These are phyloP conservation scores for Gracilaria gracilis DNA, from an alignment of 23 red algal species.

Conservation along the genomic window DNA sequence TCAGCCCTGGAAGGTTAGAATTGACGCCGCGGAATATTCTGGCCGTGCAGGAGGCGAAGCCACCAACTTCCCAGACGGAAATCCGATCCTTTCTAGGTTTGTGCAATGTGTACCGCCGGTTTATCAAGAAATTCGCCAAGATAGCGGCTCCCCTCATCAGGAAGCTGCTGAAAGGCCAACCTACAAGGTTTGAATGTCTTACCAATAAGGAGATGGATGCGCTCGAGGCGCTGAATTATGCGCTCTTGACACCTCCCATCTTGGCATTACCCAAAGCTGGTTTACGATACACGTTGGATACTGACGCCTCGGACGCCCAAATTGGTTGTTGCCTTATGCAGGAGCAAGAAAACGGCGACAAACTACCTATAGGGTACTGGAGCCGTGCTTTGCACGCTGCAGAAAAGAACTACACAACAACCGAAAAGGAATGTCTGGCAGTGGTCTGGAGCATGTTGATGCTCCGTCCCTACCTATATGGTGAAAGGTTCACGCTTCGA, in stretches of 20 bases:
- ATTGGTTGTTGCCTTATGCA: constrained; percentile 41
- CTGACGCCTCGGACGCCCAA: constrained; percentile 20
- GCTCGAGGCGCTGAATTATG: constrained; percentile 13
- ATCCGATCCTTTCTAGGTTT: constrained; percentile 39
- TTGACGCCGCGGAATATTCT: neutral
- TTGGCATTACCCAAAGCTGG: constrained; percentile 6
- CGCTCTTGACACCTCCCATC: neutral
- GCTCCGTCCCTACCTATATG: constrained; percentile 18
- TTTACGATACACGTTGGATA: neutral
- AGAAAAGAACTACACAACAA: neutral
- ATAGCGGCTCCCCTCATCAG: constrained; percentile 22
- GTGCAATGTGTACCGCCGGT: constrained; percentile 43
- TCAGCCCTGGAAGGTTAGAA: constrained; percentile 1
- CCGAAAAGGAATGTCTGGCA: neutral
- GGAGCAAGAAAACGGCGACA: neutral
- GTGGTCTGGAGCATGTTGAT: constrained; percentile 17
- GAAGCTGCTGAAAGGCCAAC: neutral
- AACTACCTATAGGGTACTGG: constrained; percentile 38
- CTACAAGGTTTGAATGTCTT: neutral
- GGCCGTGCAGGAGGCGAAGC: neutral
- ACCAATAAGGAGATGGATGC: neutral
- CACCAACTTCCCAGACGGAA: constrained; percentile 2
- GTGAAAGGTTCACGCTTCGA: neutral
- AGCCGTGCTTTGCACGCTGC: neutral
- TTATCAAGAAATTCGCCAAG: constrained; percentile 11